phyloP scores from a whole-genome alignment of 2,329 filamentous ascomycete genomes.

The Xylariaceae sp. region DNA sequence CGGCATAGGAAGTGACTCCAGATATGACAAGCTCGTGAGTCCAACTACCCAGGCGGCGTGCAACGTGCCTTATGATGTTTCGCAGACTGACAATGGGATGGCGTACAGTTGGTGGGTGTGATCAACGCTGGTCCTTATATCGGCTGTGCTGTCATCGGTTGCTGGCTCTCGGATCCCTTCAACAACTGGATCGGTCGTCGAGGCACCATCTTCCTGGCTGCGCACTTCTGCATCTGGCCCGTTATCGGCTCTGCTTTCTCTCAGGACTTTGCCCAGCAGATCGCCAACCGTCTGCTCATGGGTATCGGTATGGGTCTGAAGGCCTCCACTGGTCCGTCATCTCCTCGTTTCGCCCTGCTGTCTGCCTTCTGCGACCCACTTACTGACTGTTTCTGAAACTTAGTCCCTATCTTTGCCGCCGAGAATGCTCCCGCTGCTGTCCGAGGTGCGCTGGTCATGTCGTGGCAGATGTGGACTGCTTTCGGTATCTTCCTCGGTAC shows the following conservation, averaged over 20 bases:
- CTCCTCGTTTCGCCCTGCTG: neutral
- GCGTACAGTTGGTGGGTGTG: slow-evolving; percentile 45
- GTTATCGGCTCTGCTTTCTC: slow-evolving; percentile 68
- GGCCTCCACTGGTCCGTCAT: slow-evolving; percentile 49
- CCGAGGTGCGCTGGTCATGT: slow-evolving; percentile 74
- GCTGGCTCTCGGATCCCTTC: slow-evolving; percentile 54
- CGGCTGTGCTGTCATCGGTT: slow-evolving; percentile 44
- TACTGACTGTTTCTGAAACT: slow-evolving; percentile 2
- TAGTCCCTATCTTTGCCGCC: slow-evolving; percentile 69
- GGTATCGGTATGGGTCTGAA: slow-evolving; percentile 76
- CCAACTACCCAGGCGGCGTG: slow-evolving; percentile 14
- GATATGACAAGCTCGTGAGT: slow-evolving; percentile 27
- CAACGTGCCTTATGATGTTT: slow-evolving; percentile 18
- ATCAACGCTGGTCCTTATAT: slow-evolving; percentile 47
- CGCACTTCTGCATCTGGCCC: slow-evolving; percentile 64
- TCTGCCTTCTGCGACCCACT: neutral
- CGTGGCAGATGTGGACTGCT: slow-evolving; percentile 67
- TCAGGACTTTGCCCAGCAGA: slow-evolving; percentile 65
- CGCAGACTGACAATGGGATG: slow-evolving; percentile 18
- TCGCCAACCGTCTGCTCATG: slow-evolving; percentile 65
- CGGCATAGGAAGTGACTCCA: slow-evolving; percentile 36
- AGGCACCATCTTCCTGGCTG: slow-evolving; percentile 64
- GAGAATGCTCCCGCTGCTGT: slow-evolving; percentile 66
- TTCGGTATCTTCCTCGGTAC: slow-evolving; percentile 59
- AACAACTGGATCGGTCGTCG: slow-evolving; percentile 60